Base-by-base conservation (phyloP, 2,329 filamentous ascomycete genomes). In the Aspergillus pseudotamarii region DNA sequence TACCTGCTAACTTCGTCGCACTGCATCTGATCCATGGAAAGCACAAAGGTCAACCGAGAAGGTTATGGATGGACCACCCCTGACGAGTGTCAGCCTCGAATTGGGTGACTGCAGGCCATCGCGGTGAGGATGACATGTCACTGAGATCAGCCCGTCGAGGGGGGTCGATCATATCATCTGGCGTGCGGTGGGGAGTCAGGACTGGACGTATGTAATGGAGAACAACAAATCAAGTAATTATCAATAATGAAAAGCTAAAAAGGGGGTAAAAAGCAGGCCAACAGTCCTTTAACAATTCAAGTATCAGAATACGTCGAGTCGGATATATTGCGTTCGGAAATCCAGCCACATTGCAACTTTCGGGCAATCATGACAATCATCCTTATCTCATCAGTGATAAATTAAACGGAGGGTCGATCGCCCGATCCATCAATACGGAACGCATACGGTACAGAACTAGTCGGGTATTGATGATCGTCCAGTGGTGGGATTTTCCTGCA, bases 101-200 rank as follows among this genome's bases (percentile, higher is more conserved):
- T 56, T 41, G 54, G 54, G 54, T 34, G 21, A 30, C 2, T 23
- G 36, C 34, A 41, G 21, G 26, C 14, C 36, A 41, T 41, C 16
- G 19, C 12, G 12, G 38, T 57, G 38, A 58, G 41, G 41, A 58
- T 58, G 56, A 48, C 56, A 58, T 48, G 56, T 58, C 56, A 58
- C 16, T 30, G 9, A 30, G 30, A 46, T 23, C 38, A 43, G 55
- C 43, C 55, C 43, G 38, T n/a, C 45, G 26, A 26, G 8, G 36
- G n/a, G 36, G 6, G n/a, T 57, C 21, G 55, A 46, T 21, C 32
- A 43, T 26, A 48, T 48, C 43, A 21, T 26, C 23, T 28, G 23
- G 45, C 45, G 23, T 48, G 16, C 6, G 3, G 38, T 41, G 38
- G 38, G 26, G 3, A 26, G 26, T 26, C 26, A 4, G 26, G 21